Conservation (phyloP, 1,284 basidiomycete species). For the Ganoderma leucocontextum region DNA sequence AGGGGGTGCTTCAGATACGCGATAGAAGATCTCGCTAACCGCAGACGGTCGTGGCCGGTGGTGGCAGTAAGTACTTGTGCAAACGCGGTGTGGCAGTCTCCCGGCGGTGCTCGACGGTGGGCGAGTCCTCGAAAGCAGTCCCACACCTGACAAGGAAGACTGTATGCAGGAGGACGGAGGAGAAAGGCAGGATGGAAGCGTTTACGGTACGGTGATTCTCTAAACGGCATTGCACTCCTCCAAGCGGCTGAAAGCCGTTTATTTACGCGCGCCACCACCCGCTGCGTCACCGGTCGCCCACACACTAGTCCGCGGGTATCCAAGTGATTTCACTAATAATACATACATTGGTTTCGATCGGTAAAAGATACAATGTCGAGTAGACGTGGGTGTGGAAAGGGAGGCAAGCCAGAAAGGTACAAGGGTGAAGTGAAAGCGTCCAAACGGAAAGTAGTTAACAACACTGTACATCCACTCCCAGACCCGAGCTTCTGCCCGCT, state of each 20-base stretch:
- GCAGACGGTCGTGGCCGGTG: background rate
- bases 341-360: background rate
- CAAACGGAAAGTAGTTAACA: background rate
- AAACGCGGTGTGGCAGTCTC: background rate
- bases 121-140: background rate
- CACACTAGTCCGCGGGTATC: background rate
- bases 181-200: slow-evolving; percentile 7
- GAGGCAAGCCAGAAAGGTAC: background rate
- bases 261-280: slow-evolving; percentile 2
- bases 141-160: slow-evolving; percentile 6
- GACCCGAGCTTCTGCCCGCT: background rate
- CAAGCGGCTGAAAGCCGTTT: slow-evolving; percentile 1
- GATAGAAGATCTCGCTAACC: slow-evolving; percentile 31
- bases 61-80: slow-evolving; percentile 11
- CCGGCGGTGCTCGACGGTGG: background rate
- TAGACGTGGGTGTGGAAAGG: background rate
- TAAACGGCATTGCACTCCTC: slow-evolving; percentile 5
- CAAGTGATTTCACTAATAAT: slow-evolving; percentile 1
- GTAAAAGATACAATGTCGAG: slow-evolving; percentile 1
- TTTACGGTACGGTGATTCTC: slow-evolving; percentile 10
- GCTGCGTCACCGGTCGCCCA: background rate
- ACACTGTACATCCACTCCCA: background rate
- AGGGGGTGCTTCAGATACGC: slow-evolving; percentile 21
- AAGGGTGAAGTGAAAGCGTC: slow-evolving; percentile 1
- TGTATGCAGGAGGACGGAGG: background rate